These are phyloP conservation scores for Phaseolus lunatus DNA, from an alignment of 306 rosid genomes.

Conservation along the genomic window DNA sequence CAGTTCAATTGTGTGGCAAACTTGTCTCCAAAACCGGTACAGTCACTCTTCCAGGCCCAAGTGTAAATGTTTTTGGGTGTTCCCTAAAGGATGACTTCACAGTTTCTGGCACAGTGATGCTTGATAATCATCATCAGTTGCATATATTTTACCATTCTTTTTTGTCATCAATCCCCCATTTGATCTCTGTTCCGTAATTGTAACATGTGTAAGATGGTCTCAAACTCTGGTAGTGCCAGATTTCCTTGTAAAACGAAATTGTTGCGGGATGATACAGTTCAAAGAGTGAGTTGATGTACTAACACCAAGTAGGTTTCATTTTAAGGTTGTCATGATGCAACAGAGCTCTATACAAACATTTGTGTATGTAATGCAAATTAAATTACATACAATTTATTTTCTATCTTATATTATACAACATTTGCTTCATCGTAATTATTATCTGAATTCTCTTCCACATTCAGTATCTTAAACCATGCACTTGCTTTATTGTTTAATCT, in stretches of 20 bases:
- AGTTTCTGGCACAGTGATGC: constrained; percentile 41
- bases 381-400: neutral
- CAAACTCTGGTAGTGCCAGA: constrained; percentile 60
- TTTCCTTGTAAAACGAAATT: constrained; percentile 49
- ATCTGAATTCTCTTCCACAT: too few species aligned
- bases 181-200: constrained; percentile 28
- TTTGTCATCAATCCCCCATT: constrained; percentile 4
- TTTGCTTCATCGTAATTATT: neutral
- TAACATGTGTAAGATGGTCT: constrained; percentile 45
- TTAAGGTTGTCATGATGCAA: constrained; percentile 42
- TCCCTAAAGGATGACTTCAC: constrained; percentile 29
- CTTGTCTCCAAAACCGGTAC: constrained; percentile 57
- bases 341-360: constrained; percentile 39
- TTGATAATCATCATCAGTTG: constrained; percentile 36
- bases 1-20: constrained; percentile 87
- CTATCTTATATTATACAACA: neutral
- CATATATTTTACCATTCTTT: constrained; percentile 40
- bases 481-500: neutral
- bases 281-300: constrained; percentile 43
- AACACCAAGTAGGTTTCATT: constrained; percentile 35
- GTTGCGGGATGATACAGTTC: constrained; percentile 44
- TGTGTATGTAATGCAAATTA: constrained; percentile 19
- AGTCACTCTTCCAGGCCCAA: constrained; percentile 61
- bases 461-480: too few species aligned
- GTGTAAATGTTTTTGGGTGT: constrained; percentile 44